Base-by-base conservation (phyloP, 1,139 yeast species). In the Yamadazyma pseudoaaseri region DNA sequence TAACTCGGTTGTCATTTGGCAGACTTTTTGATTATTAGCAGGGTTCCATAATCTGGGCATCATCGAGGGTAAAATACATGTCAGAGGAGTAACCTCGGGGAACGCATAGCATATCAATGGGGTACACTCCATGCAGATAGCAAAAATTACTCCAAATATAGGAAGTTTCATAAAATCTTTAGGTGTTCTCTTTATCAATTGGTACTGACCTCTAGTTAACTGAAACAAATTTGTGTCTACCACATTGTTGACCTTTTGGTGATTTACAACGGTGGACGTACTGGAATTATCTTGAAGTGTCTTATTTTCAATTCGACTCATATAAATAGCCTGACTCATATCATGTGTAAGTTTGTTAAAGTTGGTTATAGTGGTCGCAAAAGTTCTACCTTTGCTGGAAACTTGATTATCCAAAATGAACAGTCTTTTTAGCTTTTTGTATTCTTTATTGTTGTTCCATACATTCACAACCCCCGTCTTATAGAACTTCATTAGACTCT, bases 11-110 rank as follows among this genome's bases (percentile, higher is more conserved):
- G 46, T 40, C 5, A 32, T n/a, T 20, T 35, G 37, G 9, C 29
- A 29, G 5, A 49, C 28, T 14, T 31, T 27, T 6, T 27, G 25
- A 10, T 30, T 36, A 6, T 48, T 33, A 4, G 39, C 38, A 5
- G 44, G 36, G 20, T 45, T 45, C 71, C 71, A 65, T 15, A 68
- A 30, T 22, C 67, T 49, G 0, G 73, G 70, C 24, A 66, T 46
- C 11, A 76, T 56, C 2, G 65, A 60, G 0, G 87, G 87, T 30
- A 79, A 60, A 4, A 76, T 62, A 56, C 94, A 85, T 0, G 92
- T 83, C 44, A 73, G 70, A 0, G 94, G 94, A 1, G 86, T 71
- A 10, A 84, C 51, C 36, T 72, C 73, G 0, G 94, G 94, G 34
- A 82, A 57, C 1, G 65, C 44, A 38, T 70, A 70, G 41, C 86